Percentiles rank a stretch among this genome's conserved stretches.
Evolutionary conservation across 208 protist genomes (phyloP).

Genomic region (Crithidia mellificae): DNA sequence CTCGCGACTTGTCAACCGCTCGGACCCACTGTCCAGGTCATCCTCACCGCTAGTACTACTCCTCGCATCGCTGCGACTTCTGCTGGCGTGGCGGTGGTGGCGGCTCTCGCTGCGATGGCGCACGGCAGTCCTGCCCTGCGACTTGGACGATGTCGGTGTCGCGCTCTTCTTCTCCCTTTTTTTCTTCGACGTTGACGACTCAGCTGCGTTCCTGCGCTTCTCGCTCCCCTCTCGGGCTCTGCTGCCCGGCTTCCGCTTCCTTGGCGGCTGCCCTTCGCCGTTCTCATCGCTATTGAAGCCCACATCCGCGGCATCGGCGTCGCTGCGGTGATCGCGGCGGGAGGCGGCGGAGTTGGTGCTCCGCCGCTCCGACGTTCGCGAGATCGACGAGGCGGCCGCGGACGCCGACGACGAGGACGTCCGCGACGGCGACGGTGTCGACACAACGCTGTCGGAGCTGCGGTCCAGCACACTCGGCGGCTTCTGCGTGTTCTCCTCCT

Average conservation of each 20-base stretch:
- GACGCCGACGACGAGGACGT: not conserved
- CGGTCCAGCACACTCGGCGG: slow-evolving; percentile 13
- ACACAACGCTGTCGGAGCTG: slow-evolving; percentile 16
- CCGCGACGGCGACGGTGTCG: slow-evolving; percentile 5
- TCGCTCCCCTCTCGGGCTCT: no score
- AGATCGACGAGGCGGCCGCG: not conserved
- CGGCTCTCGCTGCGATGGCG: no score
- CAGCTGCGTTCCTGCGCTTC: no score
- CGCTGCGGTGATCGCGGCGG: not conserved
- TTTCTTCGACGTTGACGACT: no score
- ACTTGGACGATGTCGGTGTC: no score
- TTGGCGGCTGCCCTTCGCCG: no score
- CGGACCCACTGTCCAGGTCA: slow-evolving; percentile 2
- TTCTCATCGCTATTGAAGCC: no score
- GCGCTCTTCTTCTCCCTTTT: no score
- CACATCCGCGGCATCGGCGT: not conserved
- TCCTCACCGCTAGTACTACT: not conserved
- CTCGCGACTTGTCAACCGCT: slow-evolving; percentile 23
- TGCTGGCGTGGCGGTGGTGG: no score
- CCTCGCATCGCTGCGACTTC: not conserved
- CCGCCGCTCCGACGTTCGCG: not conserved
- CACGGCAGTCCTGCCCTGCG: no score
- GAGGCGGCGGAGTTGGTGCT: not conserved
- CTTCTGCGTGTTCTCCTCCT: slow-evolving; percentile 35
- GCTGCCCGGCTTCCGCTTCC: no score